Evolutionary conservation across 1,139 yeast species (phyloP), one percentile per base, ranked within the genome.

Genomic region (Arxiozyma bovina): DNA sequence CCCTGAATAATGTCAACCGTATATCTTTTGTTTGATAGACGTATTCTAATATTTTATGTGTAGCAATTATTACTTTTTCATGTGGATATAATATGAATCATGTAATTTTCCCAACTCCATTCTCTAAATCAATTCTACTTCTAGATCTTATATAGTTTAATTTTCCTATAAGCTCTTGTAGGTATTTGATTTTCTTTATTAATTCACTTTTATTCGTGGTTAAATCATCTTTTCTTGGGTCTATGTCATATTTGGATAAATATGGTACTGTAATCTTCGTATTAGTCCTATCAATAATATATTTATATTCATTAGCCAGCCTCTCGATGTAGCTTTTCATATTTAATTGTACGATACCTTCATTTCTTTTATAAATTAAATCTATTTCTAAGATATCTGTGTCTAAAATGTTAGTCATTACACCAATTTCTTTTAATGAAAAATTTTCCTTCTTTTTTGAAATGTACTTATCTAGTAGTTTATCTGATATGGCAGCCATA

Each of bases 351-450:
- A 44, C 27, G 18, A 43, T 9, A 23, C 50, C 51, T 5, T 42
- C 40, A 4, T 41, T 22, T 3, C n/a, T 17, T 22, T 50, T 38
- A 45, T 50, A 55, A 1, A 21, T 18, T 11, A 53, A n/a, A 25
- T 55, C 57, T 25, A 55, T 7, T 30, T 54, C 55, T 41, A 54
- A 42, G 8, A 50, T 51, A 25, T 55, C 54, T 1, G 55, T 51
- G 12, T 54, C 41, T 17, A 54, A 40, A 6, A 5, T n/a, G 12
- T 48, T 18, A 5, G 47, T 23, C 51, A 53, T 53, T 8, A 7
- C 21, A 5, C 52, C 52, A 22, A 42, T 30, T 11, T 42, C 43
- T 47, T 54, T 52, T 27, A 52, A 44, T 23, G 46, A 44, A 38
- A 46, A 54, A 41, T 38, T 47, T 2, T 46, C 20, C 27, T 47